Evolutionary conservation across 225 moss, liverwort and hornwort species (phyloP).

Genomic region (Pleurozium schreberi): DNA sequence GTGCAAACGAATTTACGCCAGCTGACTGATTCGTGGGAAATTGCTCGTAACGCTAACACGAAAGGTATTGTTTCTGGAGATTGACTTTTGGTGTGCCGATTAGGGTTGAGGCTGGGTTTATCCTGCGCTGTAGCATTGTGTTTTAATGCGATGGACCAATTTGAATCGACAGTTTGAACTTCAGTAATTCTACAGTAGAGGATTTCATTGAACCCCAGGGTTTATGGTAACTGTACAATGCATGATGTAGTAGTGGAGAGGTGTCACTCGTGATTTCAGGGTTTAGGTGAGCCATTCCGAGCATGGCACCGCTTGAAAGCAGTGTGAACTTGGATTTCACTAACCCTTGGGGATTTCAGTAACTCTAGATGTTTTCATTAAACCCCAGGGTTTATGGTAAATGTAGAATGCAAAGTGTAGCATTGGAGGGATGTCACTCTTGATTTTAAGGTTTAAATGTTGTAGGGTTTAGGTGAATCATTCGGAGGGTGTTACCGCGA

Average conservation of each 20-base stretch:
- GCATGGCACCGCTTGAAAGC: neutral
- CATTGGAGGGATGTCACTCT: neutral
- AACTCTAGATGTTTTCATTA: neutral
- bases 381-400: neutral
- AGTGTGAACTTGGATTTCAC: neutral
- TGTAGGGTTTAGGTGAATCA: neutral
- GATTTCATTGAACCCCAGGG: neutral
- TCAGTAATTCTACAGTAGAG: no score
- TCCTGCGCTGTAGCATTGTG: neutral
- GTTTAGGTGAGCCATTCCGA: neutral
- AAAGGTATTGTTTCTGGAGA: constrained; percentile 5
- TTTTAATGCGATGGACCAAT: neutral
- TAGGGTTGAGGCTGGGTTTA: neutral
- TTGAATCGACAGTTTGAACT: neutral
- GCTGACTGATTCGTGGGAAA: constrained; percentile 36
- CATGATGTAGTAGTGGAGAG: neutral
- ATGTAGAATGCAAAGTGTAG: neutral
- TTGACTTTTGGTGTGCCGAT: neutral
- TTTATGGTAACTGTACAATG: neutral
- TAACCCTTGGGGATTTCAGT: neutral
- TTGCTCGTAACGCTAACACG: neutral
- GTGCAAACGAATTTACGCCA: constrained; percentile 25
- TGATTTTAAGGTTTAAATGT: neutral
- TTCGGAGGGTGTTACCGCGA: neutral
- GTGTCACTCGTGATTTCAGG: neutral